Conservation (phyloP, 1,284 basidiomycete genomes). For the Cryptococcus sp. region DNA sequence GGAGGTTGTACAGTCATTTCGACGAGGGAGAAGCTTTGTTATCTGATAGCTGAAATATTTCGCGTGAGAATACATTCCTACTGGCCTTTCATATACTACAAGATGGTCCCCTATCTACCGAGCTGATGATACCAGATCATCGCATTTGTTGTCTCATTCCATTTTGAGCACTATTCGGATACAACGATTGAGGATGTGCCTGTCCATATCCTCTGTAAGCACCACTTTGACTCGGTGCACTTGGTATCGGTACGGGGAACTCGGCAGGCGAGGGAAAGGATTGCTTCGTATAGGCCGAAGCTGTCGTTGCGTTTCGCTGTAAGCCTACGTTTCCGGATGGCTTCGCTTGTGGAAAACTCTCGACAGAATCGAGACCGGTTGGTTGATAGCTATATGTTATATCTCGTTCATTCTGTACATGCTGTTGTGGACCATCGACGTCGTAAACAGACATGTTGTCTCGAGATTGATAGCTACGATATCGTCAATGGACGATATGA, state of each 20-base stretch:
- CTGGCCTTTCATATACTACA: background rate
- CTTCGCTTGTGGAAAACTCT: conserved; percentile 5
- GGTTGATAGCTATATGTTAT: conserved; percentile 2
- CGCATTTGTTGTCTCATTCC: background rate
- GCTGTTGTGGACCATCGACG: conserved; percentile 5
- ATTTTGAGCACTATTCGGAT: background rate
- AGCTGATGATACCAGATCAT: background rate
- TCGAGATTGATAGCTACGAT: background rate
- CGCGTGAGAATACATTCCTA: background rate
- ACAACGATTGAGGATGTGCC: background rate
- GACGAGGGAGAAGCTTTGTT: conserved; percentile 7
- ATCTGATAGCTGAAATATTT: background rate
- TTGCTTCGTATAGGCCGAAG: background rate
- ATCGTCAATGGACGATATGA: background rate
- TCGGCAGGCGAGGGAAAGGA: background rate
- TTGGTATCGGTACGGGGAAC: conserved; percentile 12
- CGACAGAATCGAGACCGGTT: background rate
- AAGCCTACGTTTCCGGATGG: background rate
- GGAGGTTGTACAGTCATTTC: conserved; percentile 17
- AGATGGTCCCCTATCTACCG: background rate
- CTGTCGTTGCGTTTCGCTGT: background rate
- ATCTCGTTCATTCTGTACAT: background rate
- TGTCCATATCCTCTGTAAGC: background rate
- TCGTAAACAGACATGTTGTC: conserved; percentile 9
- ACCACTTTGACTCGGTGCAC: background rate